Percentiles rank a stretch among this genome's conserved stretches.
phyloP scores from a whole-genome alignment of 1,284 basidiomycete genomes.

The Moesziomyces sp. region DNA sequence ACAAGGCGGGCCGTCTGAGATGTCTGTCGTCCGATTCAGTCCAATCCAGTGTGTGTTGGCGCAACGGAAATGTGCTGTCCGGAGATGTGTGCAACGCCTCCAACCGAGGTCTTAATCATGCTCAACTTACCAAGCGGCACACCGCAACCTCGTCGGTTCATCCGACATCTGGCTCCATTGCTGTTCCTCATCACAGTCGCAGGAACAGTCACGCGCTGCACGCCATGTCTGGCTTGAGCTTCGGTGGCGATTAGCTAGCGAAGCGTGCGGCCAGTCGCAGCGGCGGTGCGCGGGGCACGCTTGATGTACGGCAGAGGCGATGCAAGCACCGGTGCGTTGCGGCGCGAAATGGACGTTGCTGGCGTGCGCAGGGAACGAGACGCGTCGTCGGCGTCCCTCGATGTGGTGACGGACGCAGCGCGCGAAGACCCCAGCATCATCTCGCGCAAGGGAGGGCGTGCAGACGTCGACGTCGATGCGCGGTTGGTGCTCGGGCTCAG shows the following conservation, averaged over 20 bases:
- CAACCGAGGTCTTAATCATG: too few species aligned
- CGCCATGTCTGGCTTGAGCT: too few species aligned
- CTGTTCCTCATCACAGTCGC: too few species aligned
- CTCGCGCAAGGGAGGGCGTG: not conserved
- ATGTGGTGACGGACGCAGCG: not conserved
- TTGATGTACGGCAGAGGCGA: constrained; percentile 34
- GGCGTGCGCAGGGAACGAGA: not conserved
- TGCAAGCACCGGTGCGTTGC: not conserved
- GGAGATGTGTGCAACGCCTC: too few species aligned
- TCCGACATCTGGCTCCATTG: too few species aligned
- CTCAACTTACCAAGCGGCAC: too few species aligned
- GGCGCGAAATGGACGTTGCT: not conserved
- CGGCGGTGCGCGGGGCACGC: constrained; percentile 15
- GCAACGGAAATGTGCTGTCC: too few species aligned
- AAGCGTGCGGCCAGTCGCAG: not conserved
- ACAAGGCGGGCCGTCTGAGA: constrained; percentile 70
- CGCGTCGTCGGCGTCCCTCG: not conserved
- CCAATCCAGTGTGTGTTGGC: too few species aligned
- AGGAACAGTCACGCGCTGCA: too few species aligned
- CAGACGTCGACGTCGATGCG: not conserved
- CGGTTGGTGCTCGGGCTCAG: not conserved
- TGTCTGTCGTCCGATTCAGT: too few species aligned
- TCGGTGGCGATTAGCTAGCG: too few species aligned
- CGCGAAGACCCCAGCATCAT: constrained; percentile 1
- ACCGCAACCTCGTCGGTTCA: too few species aligned